Evolutionary conservation across 2,329 filamentous ascomycete species (phyloP), one percentile per base, ranked within the genome.

Genomic region (Dactylellina haptotyla): DNA sequence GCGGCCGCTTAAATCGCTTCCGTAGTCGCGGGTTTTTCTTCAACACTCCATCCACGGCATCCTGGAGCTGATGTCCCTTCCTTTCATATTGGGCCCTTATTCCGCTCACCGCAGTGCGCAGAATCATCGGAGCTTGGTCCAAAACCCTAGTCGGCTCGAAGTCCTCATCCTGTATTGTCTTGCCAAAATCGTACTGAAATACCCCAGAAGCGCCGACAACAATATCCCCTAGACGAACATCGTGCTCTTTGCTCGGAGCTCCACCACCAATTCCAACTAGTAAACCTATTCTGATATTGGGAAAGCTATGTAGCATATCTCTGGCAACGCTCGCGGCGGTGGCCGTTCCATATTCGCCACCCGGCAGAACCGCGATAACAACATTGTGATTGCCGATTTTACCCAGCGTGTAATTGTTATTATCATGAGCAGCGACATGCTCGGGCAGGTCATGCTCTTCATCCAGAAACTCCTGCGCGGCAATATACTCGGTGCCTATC

Each of bases 391-490:
- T 63, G 2, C 76, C 76, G 50, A 80, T 77, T 39, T 45, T 76
- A 1, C 80, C 80, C 6, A 79, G 41, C 0, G 75, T 78, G 32
- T 81, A 81, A 16, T 77, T 58, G 57, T 80, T 81, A 18, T 76
- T 67, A 51, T 79, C 76, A 43, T 76, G 54, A 16, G 34, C 48
- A 6, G 75, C 56, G 12, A 78, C 30, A 62, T 6, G 46, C 2
- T 78, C 75, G 0, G 76, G 79, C 0, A 16, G 2, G 0, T 78
- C 78, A 54, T 83, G 80, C 30, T 77, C 71, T 66, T 83, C 79
- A 56, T 84, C 82, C 1, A 84, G 80, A 25, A 83, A 80, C 0
- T 54, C 76, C 28, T 77, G 75, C 2, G 82, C 82, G 2, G 82
- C 82, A 50, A 80, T 78, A 50, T 77, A 79, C 57, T 84, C 83